Evolutionary conservation across 31 red algal species (phyloP).

Genomic region (Odonthalia washingtoniensis): DNA sequence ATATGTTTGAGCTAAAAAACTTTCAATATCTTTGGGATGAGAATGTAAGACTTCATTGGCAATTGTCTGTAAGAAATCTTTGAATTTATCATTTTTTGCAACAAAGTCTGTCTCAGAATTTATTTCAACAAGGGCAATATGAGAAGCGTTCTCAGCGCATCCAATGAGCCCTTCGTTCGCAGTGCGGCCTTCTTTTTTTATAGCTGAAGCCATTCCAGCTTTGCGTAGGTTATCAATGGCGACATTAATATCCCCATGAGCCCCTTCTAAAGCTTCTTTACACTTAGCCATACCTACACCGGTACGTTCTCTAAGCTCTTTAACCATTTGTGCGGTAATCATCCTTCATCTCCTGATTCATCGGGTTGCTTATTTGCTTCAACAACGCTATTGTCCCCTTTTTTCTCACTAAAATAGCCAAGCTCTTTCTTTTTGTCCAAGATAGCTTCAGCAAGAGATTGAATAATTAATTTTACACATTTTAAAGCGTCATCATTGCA

Average conservation of each 20-base stretch:
- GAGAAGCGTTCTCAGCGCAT: slow-evolving; percentile 41
- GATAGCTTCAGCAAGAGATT: slow-evolving; percentile 27
- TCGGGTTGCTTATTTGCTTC: too few relatives aligned
- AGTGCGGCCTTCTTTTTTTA: slow-evolving; percentile 67
- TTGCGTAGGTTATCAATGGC: slow-evolving; percentile 76
- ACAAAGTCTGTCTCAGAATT: slow-evolving; percentile 92
- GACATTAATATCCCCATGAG: slow-evolving; percentile 68
- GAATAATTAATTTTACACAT: slow-evolving; percentile 40
- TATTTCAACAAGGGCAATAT: slow-evolving; percentile 68
- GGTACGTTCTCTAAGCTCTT: slow-evolving; percentile 61
- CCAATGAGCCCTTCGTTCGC: slow-evolving; percentile 72
- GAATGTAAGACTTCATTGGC: slow-evolving; percentile 1
- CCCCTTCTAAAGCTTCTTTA: slow-evolving; percentile 76
- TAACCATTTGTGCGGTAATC: slow-evolving; percentile 38
- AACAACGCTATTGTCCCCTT: too few relatives aligned
- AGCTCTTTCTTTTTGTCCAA: slow-evolving; percentile 20
- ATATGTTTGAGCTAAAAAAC: slow-evolving; percentile 1
- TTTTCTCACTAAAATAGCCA: too few relatives aligned
- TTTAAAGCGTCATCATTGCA: slow-evolving; percentile 42
- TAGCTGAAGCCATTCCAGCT: slow-evolving; percentile 63
- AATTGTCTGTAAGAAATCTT: slow-evolving; percentile 17
- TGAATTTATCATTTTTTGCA: slow-evolving; percentile 48
- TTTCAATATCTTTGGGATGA: not conserved
- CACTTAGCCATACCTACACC: slow-evolving; percentile 53
- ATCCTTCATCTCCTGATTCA: not conserved